Base-by-base conservation (phyloP, 495 filamentous ascomycete genomes). In the Baudoinia panamericana region DNA sequence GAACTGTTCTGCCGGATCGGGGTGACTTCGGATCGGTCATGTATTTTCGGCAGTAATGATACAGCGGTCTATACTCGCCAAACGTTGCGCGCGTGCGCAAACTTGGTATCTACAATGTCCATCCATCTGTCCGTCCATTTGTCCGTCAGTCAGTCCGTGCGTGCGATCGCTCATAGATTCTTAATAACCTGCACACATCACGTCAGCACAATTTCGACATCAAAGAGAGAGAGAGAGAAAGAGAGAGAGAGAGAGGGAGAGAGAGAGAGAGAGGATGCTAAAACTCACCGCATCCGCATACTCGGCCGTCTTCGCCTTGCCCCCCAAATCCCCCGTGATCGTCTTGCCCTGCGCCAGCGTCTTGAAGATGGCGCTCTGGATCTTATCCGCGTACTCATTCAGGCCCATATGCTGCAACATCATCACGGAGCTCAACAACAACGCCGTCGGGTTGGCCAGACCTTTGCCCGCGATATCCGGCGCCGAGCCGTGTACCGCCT, bases 391-490 rank as follows among this genome's bases (percentile, higher is more conserved):
- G 57, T 95, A 76, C 42, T 84, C 72, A 56, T 69, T 73, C 39
- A 96, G 70, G 51, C 80, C 80, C 92, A 97, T 96, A 67, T 96
- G 92, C 61, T 92, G 82, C 74, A 97, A 66, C 90, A 97, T 96
- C 90, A 96, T 96, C 64, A 94, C 85, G 57, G 77, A 83, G 63
- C 75, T 81, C 50, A 94, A 74, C 37, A 96, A 72, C 46, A 94
- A 70, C 42, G 87, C 88, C 51, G 88, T 94, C 35, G 88, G 88
- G 72, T 96, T 96, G 56, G 88, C 88, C 39, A 93, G 78, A 30
- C 73, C 76, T 75, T 93, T 86, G 60, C 90, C 90, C 39, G 88
- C 92, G 57, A 97, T 97, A 61, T 97, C 90, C 33, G 90, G 90
- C 24, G 90, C 90, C 30, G 86, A 94, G 54, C 90, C 90, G 68